These are phyloP conservation scores for Taiozyma sp. DNA, from an alignment of 1,139 yeast genomes.

Conservation along the genomic window DNA sequence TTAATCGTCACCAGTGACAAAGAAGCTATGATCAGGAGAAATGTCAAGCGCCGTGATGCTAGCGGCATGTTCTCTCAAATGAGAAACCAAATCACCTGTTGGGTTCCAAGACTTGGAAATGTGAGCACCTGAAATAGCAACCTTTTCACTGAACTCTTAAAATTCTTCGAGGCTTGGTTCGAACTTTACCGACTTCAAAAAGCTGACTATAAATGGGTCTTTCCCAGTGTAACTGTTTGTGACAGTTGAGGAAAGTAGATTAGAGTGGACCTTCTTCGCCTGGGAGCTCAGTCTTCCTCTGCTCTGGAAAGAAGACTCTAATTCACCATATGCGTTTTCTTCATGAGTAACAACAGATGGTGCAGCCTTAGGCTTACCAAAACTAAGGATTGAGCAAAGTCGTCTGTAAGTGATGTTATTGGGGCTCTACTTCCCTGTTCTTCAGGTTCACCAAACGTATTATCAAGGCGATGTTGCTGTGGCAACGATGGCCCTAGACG, in stretches of 20 bases:
- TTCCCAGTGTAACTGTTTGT: constrained; percentile 61
- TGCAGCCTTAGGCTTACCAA: constrained; percentile 30
- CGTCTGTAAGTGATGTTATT: constrained; percentile 7
- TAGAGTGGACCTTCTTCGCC: constrained; percentile 9
- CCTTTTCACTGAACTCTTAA: constrained; percentile 59
- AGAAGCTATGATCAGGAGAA: constrained; percentile 59
- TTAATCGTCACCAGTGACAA: constrained; percentile 73
- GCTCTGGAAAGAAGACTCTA: constrained; percentile 31
- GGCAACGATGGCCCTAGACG: constrained; percentile 10
- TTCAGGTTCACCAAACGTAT: constrained; percentile 2
- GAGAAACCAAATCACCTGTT: constrained; percentile 54
- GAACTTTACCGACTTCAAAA: constrained; percentile 47
- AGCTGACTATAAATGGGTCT: constrained; percentile 58
- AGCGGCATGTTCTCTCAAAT: constrained; percentile 48
- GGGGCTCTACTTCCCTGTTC: constrained; percentile 9
- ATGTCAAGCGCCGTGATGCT: constrained; percentile 53
- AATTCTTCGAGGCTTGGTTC: constrained; percentile 58
- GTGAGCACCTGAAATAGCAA: constrained; percentile 15
- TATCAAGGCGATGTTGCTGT: background rate
- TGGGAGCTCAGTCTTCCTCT: constrained; percentile 11
- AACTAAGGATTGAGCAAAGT: constrained; percentile 28
- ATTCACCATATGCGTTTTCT: constrained; percentile 60
- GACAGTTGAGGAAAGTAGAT: constrained; percentile 19
- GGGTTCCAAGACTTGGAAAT: constrained; percentile 28
- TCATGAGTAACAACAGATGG: constrained; percentile 44